Evolutionary conservation across 2,329 filamentous ascomycete genomes (phyloP).

Genomic region (Fusarium coffeatum): DNA sequence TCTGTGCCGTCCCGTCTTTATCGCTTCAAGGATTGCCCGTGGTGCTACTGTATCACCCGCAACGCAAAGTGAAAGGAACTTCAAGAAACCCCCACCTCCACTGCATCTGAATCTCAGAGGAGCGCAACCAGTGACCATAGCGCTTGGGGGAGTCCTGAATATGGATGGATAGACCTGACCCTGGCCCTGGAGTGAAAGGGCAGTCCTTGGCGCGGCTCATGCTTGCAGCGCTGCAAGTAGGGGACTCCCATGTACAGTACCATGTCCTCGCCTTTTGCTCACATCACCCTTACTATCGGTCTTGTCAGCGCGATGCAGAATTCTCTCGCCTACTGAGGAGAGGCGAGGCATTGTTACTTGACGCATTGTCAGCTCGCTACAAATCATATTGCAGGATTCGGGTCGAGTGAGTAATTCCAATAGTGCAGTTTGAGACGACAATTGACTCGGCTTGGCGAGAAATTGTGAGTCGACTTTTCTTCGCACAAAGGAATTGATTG

Average conservation of each 20-base stretch:
- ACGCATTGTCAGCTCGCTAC: conserved; percentile 39
- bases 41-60: conserved; percentile 3
- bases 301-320: conserved; percentile 36
- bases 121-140: conserved; percentile 22
- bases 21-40: neutral
- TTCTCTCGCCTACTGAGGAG: neutral
- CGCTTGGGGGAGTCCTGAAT: conserved; percentile 5
- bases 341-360: conserved; percentile 23
- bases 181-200: conserved; percentile 5
- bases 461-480: conserved; percentile 14
- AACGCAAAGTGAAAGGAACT: conserved; percentile 9
- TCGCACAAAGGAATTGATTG: conserved; percentile 4
- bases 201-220: conserved; percentile 37
- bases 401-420: neutral
- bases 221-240: conserved; percentile 6
- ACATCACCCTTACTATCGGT: conserved; percentile 35
- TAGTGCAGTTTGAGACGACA: neutral
- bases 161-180: neutral
- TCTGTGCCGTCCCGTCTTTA: neutral
- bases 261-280: conserved; percentile 23
- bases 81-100: conserved; percentile 36
- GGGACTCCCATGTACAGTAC: conserved; percentile 9
- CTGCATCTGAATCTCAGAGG: conserved; percentile 39
- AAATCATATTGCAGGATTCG: conserved; percentile 16
- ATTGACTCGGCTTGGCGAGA: conserved; percentile 15